Evolutionary conservation across 352 stramenopile genomes (phyloP).

Genomic region (Hyaloperonospora brassicae): DNA sequence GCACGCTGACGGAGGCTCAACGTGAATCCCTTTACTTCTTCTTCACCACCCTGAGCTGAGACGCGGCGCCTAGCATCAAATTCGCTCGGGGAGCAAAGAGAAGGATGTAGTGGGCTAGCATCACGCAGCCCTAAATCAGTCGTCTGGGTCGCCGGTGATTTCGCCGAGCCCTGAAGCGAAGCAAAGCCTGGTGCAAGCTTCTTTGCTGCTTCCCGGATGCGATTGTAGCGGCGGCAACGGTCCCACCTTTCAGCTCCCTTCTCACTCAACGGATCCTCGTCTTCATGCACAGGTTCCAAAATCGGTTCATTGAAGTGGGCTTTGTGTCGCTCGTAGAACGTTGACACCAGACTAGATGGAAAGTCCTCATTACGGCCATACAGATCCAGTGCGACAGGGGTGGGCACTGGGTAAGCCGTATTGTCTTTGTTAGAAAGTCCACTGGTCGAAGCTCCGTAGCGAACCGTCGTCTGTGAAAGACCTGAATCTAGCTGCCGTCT

Average conservation of each 20-base stretch:
- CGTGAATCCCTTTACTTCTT: conserved; percentile 67
- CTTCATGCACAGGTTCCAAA: conserved; percentile 51
- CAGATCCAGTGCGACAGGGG: conserved; percentile 18
- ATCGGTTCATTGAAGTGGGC: conserved; percentile 67
- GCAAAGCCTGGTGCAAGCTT: conserved; percentile 64
- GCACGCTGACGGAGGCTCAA: conserved; percentile 87
- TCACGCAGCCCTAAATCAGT: conserved; percentile 6
- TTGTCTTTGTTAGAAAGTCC: conserved; percentile 6
- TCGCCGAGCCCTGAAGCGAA: conserved; percentile 16
- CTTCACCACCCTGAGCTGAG: conserved; percentile 31
- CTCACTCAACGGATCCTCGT: conserved; percentile 72
- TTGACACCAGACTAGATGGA: conserved; percentile 41
- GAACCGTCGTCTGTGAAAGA: conserved; percentile 8
- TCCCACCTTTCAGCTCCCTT: conserved; percentile 65
- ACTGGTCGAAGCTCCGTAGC: conserved; percentile 13
- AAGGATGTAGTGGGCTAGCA: conserved; percentile 14
- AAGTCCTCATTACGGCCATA: conserved; percentile 52
- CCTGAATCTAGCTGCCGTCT: conserved; percentile 18
- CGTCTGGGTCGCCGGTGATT: conserved; percentile 10
- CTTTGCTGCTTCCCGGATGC: conserved; percentile 41
- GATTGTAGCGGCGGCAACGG: conserved; percentile 49
- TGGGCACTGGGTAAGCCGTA: conserved; percentile 15
- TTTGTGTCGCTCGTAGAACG: conserved; percentile 59
- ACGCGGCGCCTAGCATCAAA: conserved; percentile 26
- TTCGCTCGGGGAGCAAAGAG: conserved; percentile 23